Evolutionary conservation across 2,329 filamentous ascomycete species (phyloP), one percentile per base, ranked within the genome.

Genomic region (Seiridium unicorne): DNA sequence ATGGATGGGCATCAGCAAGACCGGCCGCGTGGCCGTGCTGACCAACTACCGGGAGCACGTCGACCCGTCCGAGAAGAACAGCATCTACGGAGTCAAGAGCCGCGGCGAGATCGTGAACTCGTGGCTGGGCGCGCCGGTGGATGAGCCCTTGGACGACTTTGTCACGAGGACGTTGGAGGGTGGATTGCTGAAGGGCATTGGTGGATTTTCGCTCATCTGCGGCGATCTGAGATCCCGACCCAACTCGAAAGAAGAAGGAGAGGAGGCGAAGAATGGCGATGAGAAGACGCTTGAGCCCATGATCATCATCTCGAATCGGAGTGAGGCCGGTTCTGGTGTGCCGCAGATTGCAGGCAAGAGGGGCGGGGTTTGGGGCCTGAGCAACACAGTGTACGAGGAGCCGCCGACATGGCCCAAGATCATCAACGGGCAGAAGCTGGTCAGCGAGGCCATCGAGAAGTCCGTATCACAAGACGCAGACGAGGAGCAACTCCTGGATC

Each of bases 131-230:
- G 79, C 79, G 31, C 73, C 79, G 9, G 74, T 78, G 1, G 73
- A 76, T n/a, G 79, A 84, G 66, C 73, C 74, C 13, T 77, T 84
- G 1, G 71, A 76, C 38, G 72, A 81, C 3, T 86, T 84, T 65
- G 82, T 87, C 13, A 68, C 79, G 57, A 74, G 76, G 8, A 75
- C 88, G 65, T 77, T 88, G 54, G 76, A 79, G 46, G 79, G 80
- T 35, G 77, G 77, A 31, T 79, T 83, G 8, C 81, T 87, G 31
- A 83, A 83, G 66, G 85, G 84, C 55, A 84, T 89, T 13, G 87
- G 87, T 5, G 87, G 87, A 0, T 89, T 89, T 69, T 88, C 84
- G 32, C 80, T 90, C 68, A 77, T 89, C n/a, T 88, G 86, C 63
- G 85, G 84, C 7, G 87, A 86, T 67, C 74, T 90, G 51, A 78